Evolutionary conservation across 2,329 filamentous ascomycete genomes (phyloP).

Genomic region (Rhinocladiella similis): DNA sequence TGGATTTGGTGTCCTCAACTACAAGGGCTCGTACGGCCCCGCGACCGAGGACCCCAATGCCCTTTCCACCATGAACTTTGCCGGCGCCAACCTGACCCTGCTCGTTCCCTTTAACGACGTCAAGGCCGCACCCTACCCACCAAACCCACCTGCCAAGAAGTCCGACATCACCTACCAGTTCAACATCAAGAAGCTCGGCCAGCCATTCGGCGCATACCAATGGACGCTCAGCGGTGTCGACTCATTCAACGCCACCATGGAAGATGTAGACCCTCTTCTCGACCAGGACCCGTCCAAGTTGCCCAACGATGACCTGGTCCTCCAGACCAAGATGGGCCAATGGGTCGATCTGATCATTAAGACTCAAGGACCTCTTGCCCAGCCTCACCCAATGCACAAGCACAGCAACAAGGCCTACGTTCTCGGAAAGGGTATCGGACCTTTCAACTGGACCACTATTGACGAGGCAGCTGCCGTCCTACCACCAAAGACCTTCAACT

Average conservation of each 20-base stretch:
- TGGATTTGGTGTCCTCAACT: conserved; percentile 53
- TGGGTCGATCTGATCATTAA: conserved; percentile 60
- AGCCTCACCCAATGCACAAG: conserved; percentile 65
- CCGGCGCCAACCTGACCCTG: conserved; percentile 43
- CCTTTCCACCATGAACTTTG: conserved; percentile 52
- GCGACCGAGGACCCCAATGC: conserved; percentile 32
- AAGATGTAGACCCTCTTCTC: conserved; percentile 48
- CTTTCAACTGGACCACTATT: conserved; percentile 55
- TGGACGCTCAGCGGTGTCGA: conserved; percentile 55
- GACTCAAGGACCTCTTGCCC: conserved; percentile 47
- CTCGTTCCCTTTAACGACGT: conserved; percentile 50
- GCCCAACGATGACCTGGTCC: conserved; percentile 48
- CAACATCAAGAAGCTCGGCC: conserved; percentile 30
- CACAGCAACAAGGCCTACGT: conserved; percentile 62
- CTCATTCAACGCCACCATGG: conserved; percentile 37
- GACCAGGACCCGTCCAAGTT: conserved; percentile 42
- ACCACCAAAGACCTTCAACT: conserved; percentile 56
- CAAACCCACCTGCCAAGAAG: conserved; percentile 42
- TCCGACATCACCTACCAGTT: conserved; percentile 51
- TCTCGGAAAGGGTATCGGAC: conserved; percentile 53
- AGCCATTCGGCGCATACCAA: conserved; percentile 45
- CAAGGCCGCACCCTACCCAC: conserved; percentile 50
- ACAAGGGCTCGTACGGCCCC: conserved; percentile 32
- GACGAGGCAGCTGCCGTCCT: conserved; percentile 50
- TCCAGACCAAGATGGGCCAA: conserved; percentile 48